phyloP scores from a whole-genome alignment of 1,284 basidiomycete species.

The Malassezia obtusa region DNA sequence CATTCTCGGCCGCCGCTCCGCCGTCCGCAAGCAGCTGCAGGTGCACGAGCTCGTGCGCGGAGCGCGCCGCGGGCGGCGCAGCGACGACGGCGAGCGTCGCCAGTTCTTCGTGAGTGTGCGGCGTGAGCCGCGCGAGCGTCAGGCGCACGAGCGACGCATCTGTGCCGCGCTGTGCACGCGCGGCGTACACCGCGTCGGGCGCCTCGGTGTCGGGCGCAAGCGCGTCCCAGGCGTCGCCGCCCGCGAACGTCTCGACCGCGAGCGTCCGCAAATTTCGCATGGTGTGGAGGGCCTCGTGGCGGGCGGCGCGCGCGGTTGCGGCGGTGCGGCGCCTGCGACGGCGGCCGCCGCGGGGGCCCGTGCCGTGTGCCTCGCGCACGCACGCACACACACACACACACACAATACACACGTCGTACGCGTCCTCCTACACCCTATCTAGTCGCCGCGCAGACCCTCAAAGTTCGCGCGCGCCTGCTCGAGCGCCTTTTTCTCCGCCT shows the following conservation, averaged over 20 bases:
- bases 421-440: too few species aligned
- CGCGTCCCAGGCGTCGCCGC: slow-evolving; percentile 6
- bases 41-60: slow-evolving; percentile 19
- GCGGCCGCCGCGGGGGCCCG: too few species aligned
- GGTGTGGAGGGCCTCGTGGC: neutral
- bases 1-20: slow-evolving; percentile 24
- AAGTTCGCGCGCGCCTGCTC: slow-evolving; percentile 35
- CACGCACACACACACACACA: too few species aligned
- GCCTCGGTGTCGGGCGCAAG: slow-evolving; percentile 9
- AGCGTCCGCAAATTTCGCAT: slow-evolving; percentile 14
- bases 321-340: too few species aligned
- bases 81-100: slow-evolving; percentile 9
- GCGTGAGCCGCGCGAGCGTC: slow-evolving; percentile 1
- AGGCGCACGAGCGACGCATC: slow-evolving; percentile 1
- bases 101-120: neutral
- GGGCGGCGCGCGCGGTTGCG: too few species aligned
- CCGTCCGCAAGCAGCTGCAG: slow-evolving; percentile 37
- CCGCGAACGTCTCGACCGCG: slow-evolving; percentile 3
- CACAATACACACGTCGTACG: too few species aligned
- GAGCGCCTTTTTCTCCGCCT: slow-evolving; percentile 33
- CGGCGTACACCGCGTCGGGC: slow-evolving; percentile 1
- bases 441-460: slow-evolving; percentile 22
- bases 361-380: too few species aligned
- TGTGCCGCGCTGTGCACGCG: neutral
- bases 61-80: neutral